Conservation (phyloP, 257 asterid species). For the Nicotiana sylvestris region DNA sequence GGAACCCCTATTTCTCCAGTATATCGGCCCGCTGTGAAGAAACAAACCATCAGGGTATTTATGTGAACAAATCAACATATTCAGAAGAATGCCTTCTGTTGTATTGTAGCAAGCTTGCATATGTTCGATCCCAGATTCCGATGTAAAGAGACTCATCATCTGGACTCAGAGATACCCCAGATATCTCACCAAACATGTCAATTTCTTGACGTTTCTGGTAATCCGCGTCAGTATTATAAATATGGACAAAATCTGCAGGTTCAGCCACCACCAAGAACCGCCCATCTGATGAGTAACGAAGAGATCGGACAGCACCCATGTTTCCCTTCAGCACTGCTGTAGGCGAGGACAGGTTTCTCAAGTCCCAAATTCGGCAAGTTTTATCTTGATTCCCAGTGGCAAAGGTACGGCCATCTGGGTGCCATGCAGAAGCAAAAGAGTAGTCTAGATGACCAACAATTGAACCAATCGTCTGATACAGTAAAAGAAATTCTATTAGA, state of each 20-base stretch:
- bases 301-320: constrained; percentile 62
- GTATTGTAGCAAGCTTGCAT: constrained; percentile 73
- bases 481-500: neutral
- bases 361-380: constrained; percentile 70
- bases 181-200: constrained; percentile 75
- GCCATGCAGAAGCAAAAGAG: constrained; percentile 82
- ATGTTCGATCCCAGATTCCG: constrained; percentile 73
- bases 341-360: constrained; percentile 46
- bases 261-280: constrained; percentile 62
- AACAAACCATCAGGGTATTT: neutral
- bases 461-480: constrained; percentile 44
- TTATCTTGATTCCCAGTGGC: constrained; percentile 85
- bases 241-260: constrained; percentile 74
- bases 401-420: constrained; percentile 51
- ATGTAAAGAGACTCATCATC: constrained; percentile 61
- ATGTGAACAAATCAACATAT: constrained; percentile 56
- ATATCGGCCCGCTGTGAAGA: neutral
- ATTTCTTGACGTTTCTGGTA: constrained; percentile 55
- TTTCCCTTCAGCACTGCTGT: constrained; percentile 50
- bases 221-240: constrained; percentile 43
- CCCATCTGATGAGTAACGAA: constrained; percentile 63
- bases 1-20: neutral
- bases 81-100: constrained; percentile 43
- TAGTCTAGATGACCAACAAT: constrained; percentile 65
- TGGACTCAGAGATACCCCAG: constrained; percentile 66